Evolutionary conservation across 768 basidiomycete genomes (phyloP).

Genomic region (Podaxis sp.): DNA sequence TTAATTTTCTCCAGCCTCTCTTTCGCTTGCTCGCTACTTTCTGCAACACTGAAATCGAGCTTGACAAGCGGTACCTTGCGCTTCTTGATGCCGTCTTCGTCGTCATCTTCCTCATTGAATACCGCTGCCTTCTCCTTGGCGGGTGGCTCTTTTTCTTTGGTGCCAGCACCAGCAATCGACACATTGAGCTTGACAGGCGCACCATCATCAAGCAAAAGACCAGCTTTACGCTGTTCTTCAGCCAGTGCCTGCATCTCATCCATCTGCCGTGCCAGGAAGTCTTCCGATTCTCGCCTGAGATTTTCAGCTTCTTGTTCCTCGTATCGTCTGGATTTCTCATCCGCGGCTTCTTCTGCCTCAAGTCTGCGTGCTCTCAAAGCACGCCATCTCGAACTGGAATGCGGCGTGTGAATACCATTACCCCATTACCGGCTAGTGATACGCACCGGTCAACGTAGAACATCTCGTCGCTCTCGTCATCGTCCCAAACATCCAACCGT

Average conservation of each 20-base stretch:
- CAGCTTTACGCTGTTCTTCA: conserved; percentile 88
- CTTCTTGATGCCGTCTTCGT: conserved; percentile 82
- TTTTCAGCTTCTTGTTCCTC: conserved; percentile 89
- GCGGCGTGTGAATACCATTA: not conserved
- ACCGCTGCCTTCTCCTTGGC: conserved; percentile 57
- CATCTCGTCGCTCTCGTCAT: conserved; percentile 88
- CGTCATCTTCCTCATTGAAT: conserved; percentile 82
- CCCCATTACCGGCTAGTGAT: not conserved
- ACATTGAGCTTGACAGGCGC: conserved; percentile 88
- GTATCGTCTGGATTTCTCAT: conserved; percentile 75
- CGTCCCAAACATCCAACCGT: conserved; percentile 86
- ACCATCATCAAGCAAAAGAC: conserved; percentile 87
- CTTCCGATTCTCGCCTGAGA: conserved; percentile 86
- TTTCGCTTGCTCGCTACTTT: conserved; percentile 73
- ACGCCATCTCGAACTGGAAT: conserved; percentile 81
- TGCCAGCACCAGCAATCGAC: conserved; percentile 51
- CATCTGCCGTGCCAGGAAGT: conserved; percentile 92
- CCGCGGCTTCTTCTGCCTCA: conserved; percentile 76
- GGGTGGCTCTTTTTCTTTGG: conserved; percentile 40
- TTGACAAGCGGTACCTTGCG: conserved; percentile 86
- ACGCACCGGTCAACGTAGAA: conserved; percentile 90
- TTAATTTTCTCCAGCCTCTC: conserved; percentile 80
- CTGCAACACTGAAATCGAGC: conserved; percentile 84
- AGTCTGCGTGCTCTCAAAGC: conserved; percentile 68
- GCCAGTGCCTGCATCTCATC: conserved; percentile 92